Evolutionary conservation across 441 rosid species (phyloP).

Genomic region (Flueggea neowawraea): DNA sequence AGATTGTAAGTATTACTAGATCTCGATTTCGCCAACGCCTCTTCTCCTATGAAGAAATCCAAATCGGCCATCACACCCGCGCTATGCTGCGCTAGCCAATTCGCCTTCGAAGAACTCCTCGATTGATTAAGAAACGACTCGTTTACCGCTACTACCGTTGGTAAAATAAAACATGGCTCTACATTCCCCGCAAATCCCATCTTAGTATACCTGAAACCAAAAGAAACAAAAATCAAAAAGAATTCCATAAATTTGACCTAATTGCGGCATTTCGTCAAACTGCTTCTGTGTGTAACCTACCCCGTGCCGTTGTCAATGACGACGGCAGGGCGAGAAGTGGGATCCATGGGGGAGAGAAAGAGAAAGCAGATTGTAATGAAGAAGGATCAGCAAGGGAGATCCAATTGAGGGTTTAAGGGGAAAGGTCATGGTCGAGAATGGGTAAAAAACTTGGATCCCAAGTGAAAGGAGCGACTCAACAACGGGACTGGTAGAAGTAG

Average conservation of each 20-base stretch:
- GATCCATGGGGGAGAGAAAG: slow-evolving; percentile 55
- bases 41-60: slow-evolving; percentile 90
- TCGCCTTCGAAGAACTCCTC: slow-evolving; percentile 64
- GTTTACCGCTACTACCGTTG: slow-evolving; percentile 91
- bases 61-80: slow-evolving; percentile 99
- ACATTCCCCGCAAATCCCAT: slow-evolving; percentile 99
- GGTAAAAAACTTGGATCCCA: slow-evolving; percentile 40
- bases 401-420: slow-evolving; percentile 4
- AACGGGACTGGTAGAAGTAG: slow-evolving; percentile 4
- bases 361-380: background rate
- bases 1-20: slow-evolving; percentile 75
- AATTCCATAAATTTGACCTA: too few relatives aligned
- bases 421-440: background rate
- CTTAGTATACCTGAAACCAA: slow-evolving; percentile 70
- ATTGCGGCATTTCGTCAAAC: slow-evolving; percentile 28
- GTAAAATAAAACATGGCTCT: slow-evolving; percentile 94
- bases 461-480: slow-evolving; percentile 57
- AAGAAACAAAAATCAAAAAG: background rate
- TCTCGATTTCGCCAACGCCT: slow-evolving; percentile 72
- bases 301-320: slow-evolving; percentile 99
- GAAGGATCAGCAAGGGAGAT: slow-evolving; percentile 9
- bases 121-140: slow-evolving; percentile 87
- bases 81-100: slow-evolving; percentile 79
- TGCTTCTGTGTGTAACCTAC: slow-evolving; percentile 30
- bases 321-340: slow-evolving; percentile 90